Percentiles rank a stretch among this genome's conserved stretches.
Conservation (phyloP, 1,284 basidiomycete genomes). For the Mycena citricolor region DNA sequence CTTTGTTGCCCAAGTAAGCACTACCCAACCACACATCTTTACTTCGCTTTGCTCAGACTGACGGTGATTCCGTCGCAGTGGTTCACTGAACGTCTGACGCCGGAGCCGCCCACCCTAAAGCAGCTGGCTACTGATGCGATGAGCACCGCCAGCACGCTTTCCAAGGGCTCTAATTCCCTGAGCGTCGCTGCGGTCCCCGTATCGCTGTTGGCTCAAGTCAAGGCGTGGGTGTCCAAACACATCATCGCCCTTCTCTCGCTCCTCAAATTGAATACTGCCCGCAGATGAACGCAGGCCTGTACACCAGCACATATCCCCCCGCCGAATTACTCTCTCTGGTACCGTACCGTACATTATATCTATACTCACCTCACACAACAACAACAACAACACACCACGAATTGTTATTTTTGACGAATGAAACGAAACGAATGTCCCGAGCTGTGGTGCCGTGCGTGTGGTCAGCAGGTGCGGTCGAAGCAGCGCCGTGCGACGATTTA, state of each 20-base stretch:
- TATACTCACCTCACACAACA: too few relatives aligned
- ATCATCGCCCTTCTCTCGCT: neutral
- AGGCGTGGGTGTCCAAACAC: conserved; percentile 23
- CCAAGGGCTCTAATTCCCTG: conserved; percentile 16
- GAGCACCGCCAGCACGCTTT: conserved; percentile 19
- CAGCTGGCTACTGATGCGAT: conserved; percentile 15
- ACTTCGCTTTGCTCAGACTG: neutral
- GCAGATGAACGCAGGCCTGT: conserved; percentile 11
- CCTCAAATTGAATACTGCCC: conserved; percentile 19
- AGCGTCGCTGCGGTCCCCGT: conserved; percentile 17
- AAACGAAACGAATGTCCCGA: too few relatives aligned
- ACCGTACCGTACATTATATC: too few relatives aligned
- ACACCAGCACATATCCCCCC: too few relatives aligned
- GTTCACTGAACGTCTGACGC: conserved; percentile 7
- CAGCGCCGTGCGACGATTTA: too few relatives aligned
- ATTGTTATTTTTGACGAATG: too few relatives aligned
- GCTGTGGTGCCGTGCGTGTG: too few relatives aligned
- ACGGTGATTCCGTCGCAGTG: conserved; percentile 11
- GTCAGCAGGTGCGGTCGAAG: too few relatives aligned
- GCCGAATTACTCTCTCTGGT: too few relatives aligned
- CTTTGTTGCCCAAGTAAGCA: conserved; percentile 51
- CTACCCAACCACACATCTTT: neutral
- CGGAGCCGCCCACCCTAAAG: conserved; percentile 9
- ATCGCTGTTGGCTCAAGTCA: conserved; percentile 17
- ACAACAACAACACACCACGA: too few relatives aligned